Conservation (phyloP, 139 green algal genomes). For the Chlorella sp. region DNA sequence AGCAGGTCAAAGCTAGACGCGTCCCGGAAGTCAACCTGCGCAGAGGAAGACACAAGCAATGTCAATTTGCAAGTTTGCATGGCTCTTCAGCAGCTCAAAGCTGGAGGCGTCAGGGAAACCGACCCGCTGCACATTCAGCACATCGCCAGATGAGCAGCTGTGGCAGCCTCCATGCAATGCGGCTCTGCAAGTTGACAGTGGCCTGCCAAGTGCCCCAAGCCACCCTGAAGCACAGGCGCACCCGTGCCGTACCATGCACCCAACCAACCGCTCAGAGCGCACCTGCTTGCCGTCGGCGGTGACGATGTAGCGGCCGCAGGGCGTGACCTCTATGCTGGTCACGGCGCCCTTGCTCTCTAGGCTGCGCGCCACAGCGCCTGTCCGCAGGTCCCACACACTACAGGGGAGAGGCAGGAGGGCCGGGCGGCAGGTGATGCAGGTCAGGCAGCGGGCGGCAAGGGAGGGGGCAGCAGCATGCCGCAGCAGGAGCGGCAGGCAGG, state of each 20-base stretch:
- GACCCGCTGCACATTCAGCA: not conserved
- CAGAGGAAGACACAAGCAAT: not conserved
- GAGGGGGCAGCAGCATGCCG: slow-evolving; percentile 35
- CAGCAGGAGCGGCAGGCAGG: not conserved
- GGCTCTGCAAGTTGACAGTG: not conserved
- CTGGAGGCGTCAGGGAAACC: not conserved
- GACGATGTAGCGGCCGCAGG: slow-evolving; percentile 71
- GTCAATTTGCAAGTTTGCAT: too few species aligned
- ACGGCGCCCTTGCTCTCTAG: slow-evolving; percentile 74
- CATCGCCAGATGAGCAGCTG: not conserved
- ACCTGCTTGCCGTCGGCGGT: slow-evolving; percentile 85
- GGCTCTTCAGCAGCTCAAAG: too few species aligned
- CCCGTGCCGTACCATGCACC: not conserved
- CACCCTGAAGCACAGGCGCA: too few species aligned
- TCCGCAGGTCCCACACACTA: slow-evolving; percentile 90
- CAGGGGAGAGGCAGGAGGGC: not conserved
- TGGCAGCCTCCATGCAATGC: not conserved
- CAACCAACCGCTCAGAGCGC: not conserved
- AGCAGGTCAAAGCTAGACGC: slow-evolving; percentile 49
- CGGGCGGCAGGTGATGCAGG: not conserved
- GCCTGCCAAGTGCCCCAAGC: too few species aligned
- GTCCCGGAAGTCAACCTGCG: slow-evolving; percentile 76
- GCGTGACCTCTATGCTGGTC: slow-evolving; percentile 84
- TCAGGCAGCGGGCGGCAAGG: not conserved
- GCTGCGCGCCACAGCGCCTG: slow-evolving; percentile 55